Evolutionary conservation across 495 filamentous ascomycete species (phyloP), one percentile per base, ranked within the genome.

Genomic region (Podospora conica): DNA sequence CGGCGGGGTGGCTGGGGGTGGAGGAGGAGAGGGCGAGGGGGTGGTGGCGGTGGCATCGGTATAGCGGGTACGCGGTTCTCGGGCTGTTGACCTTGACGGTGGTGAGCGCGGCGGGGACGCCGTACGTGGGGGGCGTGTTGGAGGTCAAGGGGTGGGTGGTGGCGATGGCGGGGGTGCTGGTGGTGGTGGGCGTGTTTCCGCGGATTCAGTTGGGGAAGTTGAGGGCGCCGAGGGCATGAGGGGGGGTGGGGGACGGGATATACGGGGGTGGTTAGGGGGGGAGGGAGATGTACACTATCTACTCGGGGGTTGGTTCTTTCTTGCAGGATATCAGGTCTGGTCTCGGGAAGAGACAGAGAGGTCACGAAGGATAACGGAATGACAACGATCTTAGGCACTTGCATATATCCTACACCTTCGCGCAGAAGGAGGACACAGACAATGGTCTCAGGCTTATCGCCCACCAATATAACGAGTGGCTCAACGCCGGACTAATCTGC

Each of bases 31-130:
- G 86, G 1, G 94, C 91, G 28, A 96, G 93, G 82, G 80, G 77
- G 40, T 68, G 95, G 31, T 98, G 93, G 79, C 96, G 96, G 74
- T 97, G 93, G 70, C 94, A 97, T 76, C 86, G 94, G 15, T 77
- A 81, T 64, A 80, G 79, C n/a, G 94, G 94, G 20, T 98, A 98
- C 76, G 68, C 86, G 40, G 76, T 93, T 66, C 72, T 96, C 58
- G 65, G 87, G 59, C 64, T 94, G 74, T 83, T 90, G 69, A 78
- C 95, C 69, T 86, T 84, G 28, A 94, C 92, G 11, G 83, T 96
- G 48, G 76, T 82, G 61, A 89, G 88, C 64, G 92, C 93, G 9
- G 91, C 86, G 55, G 82, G 89, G 81, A 96, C 92, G 48, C 76
- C 80, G 21, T 96, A 87, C 72, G 88, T 85, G 67, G 65, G 84